A percentile compares a stretch with the other conserved stretches of the same genome.
These are phyloP conservation scores for Globisporangium lucens DNA, from an alignment of 352 stramenopile genomes.

Conservation along the genomic window DNA sequence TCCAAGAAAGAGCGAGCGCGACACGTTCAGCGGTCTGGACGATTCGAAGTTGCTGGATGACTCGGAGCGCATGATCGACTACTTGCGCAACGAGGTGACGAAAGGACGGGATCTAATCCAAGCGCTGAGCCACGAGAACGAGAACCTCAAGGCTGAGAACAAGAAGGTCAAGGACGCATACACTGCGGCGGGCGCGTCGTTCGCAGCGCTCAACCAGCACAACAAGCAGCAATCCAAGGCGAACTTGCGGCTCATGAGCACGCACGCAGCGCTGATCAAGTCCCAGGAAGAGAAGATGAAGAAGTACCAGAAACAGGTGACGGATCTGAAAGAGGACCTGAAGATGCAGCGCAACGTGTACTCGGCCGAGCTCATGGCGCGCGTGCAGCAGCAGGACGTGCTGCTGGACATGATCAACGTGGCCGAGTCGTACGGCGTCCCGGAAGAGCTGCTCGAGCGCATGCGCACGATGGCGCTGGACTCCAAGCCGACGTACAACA, in stretches of 20 bases:
- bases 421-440: slow-evolving; percentile 51
- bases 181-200: slow-evolving; percentile 89
- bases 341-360: slow-evolving; percentile 80
- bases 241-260: slow-evolving; percentile 89
- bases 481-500: slow-evolving; percentile 29
- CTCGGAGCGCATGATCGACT: slow-evolving; percentile 84
- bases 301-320: slow-evolving; percentile 85
- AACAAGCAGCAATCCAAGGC: slow-evolving; percentile 93
- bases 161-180: slow-evolving; percentile 93
- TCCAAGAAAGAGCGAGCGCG: slow-evolving; percentile 17
- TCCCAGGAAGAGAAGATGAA: slow-evolving; percentile 90
- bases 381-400: slow-evolving; percentile 55
- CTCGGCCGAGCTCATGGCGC: slow-evolving; percentile 69
- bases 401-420: slow-evolving; percentile 47
- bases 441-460: slow-evolving; percentile 42
- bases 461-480: slow-evolving; percentile 53
- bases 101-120: slow-evolving; percentile 74
- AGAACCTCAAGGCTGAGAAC: slow-evolving; percentile 84
- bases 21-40: slow-evolving; percentile 37
- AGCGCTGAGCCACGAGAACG: slow-evolving; percentile 66
- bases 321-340: slow-evolving; percentile 78
- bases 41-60: slow-evolving; percentile 75
- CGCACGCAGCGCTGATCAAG: slow-evolving; percentile 81
- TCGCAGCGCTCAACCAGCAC: slow-evolving; percentile 91
- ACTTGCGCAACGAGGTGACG: slow-evolving; percentile 72